Evolutionary conservation across 805 yeast species (phyloP).

Genomic region (Priceomyces fermenticarens): DNA sequence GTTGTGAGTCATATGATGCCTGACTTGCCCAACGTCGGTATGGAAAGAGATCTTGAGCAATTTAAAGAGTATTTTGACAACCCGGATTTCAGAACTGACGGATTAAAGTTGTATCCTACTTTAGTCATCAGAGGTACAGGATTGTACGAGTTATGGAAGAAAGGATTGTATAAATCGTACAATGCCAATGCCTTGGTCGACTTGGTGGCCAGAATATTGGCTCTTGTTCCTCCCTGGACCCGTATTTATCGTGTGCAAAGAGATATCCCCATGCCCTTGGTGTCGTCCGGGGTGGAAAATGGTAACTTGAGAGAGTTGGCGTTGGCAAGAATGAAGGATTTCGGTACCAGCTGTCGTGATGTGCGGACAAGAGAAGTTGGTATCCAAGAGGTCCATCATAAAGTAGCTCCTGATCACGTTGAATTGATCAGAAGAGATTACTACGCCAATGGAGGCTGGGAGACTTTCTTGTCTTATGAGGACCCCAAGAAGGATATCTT

Average conservation of each 20-base stretch:
- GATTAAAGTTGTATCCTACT: slow-evolving; percentile 92
- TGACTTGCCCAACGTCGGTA: slow-evolving; percentile 95
- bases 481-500: slow-evolving; percentile 96
- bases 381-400: slow-evolving; percentile 96
- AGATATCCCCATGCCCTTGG: slow-evolving; percentile 98
- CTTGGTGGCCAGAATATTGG: slow-evolving; percentile 91
- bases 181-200: slow-evolving; percentile 93
- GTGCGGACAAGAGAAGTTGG: slow-evolving; percentile 98
- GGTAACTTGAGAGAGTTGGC: slow-evolving; percentile 96
- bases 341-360: slow-evolving; percentile 93
- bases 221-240: slow-evolving; percentile 98
- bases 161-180: slow-evolving; percentile 90
- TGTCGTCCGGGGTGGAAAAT: slow-evolving; percentile 95
- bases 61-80: slow-evolving; percentile 95
- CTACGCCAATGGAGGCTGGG: slow-evolving; percentile 98
- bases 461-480: slow-evolving; percentile 91
- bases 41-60: slow-evolving; percentile 96
- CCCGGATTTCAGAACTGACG: slow-evolving; percentile 96
- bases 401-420: slow-evolving; percentile 94
- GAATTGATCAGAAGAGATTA: slow-evolving; percentile 94
- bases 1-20: slow-evolving; percentile 99
- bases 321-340: slow-evolving; percentile 95
- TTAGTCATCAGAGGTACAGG: slow-evolving; percentile 97
- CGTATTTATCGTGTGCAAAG: slow-evolving; percentile 97
- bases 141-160: slow-evolving; percentile 94